A percentile compares a stretch with the other conserved stretches of the same genome.
phyloP scores from a whole-genome alignment of 768 basidiomycete species.

The Royoungia palumana region DNA sequence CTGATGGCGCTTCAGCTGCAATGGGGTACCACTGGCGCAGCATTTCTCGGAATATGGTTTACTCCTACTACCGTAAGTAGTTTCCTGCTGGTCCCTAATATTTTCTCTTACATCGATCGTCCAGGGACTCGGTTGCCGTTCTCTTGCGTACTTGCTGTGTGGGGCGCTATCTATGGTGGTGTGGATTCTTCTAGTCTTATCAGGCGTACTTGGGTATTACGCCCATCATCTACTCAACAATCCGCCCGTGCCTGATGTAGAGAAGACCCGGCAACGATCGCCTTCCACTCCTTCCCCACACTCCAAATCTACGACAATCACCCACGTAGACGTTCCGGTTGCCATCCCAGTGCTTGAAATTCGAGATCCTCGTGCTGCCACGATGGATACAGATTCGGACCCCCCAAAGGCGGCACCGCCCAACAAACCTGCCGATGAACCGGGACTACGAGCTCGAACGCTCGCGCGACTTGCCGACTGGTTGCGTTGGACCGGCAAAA shows the following conservation, averaged over 20 bases:
- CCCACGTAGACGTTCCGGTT: neutral
- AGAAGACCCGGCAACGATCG: neutral
- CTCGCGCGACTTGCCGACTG: too few relatives aligned
- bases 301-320: neutral
- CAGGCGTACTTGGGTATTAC: conserved; percentile 26
- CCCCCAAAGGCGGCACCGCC: too few relatives aligned
- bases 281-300: neutral
- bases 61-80: conserved; percentile 31
- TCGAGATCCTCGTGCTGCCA: neutral
- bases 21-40: conserved; percentile 32
- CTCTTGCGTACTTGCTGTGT: conserved; percentile 30
- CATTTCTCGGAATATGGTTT: conserved; percentile 25
- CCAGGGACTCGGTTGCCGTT: conserved; percentile 36
- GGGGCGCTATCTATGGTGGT: conserved; percentile 26
- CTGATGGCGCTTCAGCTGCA: conserved; percentile 30
- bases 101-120: neutral
- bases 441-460: too few relatives aligned
- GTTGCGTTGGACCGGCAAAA: too few relatives aligned
- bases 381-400: too few relatives aligned
- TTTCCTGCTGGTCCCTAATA: too few relatives aligned
- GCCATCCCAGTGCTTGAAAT: neutral
- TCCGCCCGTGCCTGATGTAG: neutral
- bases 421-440: too few relatives aligned
- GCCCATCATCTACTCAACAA: conserved; percentile 7
- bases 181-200: conserved; percentile 31